Base-by-base conservation (phyloP, 108 stramenopile species). In the Craspedostauros australis region DNA sequence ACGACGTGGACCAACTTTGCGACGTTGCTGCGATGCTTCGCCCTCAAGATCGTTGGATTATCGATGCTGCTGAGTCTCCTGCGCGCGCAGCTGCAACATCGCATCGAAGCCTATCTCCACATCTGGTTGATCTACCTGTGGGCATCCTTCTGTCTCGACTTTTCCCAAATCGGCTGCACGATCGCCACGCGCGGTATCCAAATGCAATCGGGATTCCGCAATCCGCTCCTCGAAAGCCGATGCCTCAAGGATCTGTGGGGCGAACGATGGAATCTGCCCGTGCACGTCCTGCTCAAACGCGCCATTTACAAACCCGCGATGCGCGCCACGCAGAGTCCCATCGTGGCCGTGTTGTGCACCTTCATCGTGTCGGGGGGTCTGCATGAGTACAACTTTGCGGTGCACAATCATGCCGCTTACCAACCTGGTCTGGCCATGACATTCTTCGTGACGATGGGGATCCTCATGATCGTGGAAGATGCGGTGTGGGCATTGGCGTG, bases 381-480 rank as follows among this genome's bases (percentile, higher is more conserved):
- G 21, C 70, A 71, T 43, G 70, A 71, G 46, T 71, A 71, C 42
- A 65, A 57, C 36, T 71, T 71, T 31, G 46, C 48, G 28, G 54
- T 62, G 21, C 63, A 64, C 33, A 64, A 71, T 38, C n/a, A 32
- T 33, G 37, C 39, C 18, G 51, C 31, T 12, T 70, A 65, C 21
- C 55, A 34, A 28, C 43, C 32, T 4, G 70, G 70, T 16, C 30
- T 50, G n/a, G 70, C 57, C 1, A 52, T 51, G 3, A 6, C 54
- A 7, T 71, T 71, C 39, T 71, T 71, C 30, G 4, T 43, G 14
- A 18, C 43, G n/a, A 64, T 71, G 57, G 70, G 70, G 11, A 11
- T 54, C 14, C 38, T 64, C 5, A 65, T 71, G 58, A 27, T 65
- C 25, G 63, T 28, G 19, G 70, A 66, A 42, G 32, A 34, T 18